Percentiles rank a stretch among this genome's conserved stretches.
Evolutionary conservation across 331 rosid species (phyloP).

Genomic region (Telfairia occidentalis): DNA sequence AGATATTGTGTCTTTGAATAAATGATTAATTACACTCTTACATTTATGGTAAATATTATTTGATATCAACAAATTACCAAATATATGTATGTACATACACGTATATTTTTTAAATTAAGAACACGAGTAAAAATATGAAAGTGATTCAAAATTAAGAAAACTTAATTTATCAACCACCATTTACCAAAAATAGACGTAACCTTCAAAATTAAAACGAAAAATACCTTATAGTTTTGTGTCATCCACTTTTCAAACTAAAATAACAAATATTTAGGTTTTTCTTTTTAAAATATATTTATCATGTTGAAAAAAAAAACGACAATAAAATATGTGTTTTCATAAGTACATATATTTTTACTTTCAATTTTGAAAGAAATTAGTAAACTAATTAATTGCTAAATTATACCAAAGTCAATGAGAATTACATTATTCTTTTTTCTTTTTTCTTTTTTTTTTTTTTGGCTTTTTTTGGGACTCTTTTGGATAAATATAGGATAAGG

Average conservation of each 20-base stretch:
- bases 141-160: background rate
- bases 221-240: no score
- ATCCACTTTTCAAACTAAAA: no score
- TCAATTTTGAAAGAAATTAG: background rate
- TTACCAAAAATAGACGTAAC: background rate
- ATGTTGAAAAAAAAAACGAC: no score
- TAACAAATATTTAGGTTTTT: no score
- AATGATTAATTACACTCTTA: background rate
- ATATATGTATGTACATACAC: background rate
- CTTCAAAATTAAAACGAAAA: background rate
- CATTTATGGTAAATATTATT: background rate
- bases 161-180: background rate
- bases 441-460: background rate
- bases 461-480: background rate
- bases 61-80: background rate
- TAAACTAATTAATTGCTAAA: background rate
- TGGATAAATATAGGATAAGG: background rate
- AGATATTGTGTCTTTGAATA: background rate
- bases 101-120: background rate
- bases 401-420: background rate
- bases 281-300: no score
- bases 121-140: background rate
- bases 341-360: background rate
- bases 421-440: background rate
- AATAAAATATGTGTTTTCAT: no score